A percentile compares a stretch with the other conserved stretches of the same genome.
These are phyloP conservation scores for Aspergillus intermedius DNA, from an alignment of 2,329 filamentous ascomycete genomes.

Conservation along the genomic window DNA sequence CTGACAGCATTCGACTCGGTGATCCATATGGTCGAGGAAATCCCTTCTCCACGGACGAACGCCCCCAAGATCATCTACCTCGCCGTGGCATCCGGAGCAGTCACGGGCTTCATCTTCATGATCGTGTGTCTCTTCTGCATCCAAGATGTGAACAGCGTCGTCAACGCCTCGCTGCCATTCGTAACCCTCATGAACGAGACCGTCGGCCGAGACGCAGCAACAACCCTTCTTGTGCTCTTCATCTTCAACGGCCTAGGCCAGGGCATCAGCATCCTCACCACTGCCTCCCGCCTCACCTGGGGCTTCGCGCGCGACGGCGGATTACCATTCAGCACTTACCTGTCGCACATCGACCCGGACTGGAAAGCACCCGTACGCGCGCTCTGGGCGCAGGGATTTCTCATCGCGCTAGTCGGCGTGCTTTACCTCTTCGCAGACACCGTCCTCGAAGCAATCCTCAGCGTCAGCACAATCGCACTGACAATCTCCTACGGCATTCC, in stretches of 20 bases:
- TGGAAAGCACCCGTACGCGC: conserved; percentile 51
- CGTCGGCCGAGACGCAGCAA: conserved; percentile 37
- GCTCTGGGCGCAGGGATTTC: conserved; percentile 46
- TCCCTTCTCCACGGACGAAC: conserved; percentile 47
- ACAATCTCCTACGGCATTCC: conserved; percentile 50
- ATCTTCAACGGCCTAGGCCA: conserved; percentile 52
- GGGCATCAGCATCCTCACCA: conserved; percentile 47
- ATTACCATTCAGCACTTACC: conserved; percentile 40
- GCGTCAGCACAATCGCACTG: conserved; percentile 52
- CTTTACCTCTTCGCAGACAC: conserved; percentile 51
- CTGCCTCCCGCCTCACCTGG: conserved; percentile 49
- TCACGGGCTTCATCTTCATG: conserved; percentile 49
- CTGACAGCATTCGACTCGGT: conserved; percentile 54
- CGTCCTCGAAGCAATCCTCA: conserved; percentile 49
- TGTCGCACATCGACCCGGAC: conserved; percentile 38
- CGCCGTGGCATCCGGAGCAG: conserved; percentile 45
- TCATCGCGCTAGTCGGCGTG: conserved; percentile 46
- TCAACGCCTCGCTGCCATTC: conserved; percentile 42
- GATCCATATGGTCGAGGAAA: conserved; percentile 55
- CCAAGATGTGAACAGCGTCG: conserved; percentile 39
- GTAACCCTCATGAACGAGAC: conserved; percentile 43
- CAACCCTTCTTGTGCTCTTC: conserved; percentile 49
- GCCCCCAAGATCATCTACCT: conserved; percentile 49
- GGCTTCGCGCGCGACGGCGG: conserved; percentile 51
- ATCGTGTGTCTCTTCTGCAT: conserved; percentile 48